A percentile compares a stretch with the other conserved stretches of the same genome.
Evolutionary conservation across 495 filamentous ascomycete genomes (phyloP).

Genomic region (Podospora pseudoanserina): DNA sequence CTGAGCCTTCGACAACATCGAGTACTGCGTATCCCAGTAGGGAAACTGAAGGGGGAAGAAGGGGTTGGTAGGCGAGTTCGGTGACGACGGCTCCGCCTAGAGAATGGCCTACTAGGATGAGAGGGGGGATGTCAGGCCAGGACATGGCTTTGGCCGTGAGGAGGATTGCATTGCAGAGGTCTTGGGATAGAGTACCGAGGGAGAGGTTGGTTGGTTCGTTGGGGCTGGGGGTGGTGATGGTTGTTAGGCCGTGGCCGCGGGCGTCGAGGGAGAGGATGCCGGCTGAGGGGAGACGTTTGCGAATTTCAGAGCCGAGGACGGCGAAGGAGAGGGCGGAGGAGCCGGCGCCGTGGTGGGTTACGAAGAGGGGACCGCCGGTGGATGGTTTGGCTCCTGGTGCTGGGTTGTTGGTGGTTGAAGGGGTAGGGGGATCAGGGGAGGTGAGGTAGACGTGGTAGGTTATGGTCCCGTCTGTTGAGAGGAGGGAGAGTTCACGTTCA

Average conservation of each 20-base stretch:
- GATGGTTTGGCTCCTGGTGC: slow-evolving; percentile 21
- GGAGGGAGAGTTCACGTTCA: slow-evolving; percentile 73
- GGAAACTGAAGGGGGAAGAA: not conserved
- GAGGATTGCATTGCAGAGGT: slow-evolving; percentile 66
- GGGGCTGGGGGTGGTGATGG: slow-evolving; percentile 28
- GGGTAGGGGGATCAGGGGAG: slow-evolving; percentile 61
- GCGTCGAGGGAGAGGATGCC: slow-evolving; percentile 83
- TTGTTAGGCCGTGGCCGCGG: slow-evolving; percentile 74
- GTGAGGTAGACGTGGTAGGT: slow-evolving; percentile 85
- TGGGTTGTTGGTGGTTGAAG: slow-evolving; percentile 61
- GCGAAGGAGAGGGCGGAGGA: slow-evolving; percentile 51
- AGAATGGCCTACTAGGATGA: slow-evolving; percentile 89
- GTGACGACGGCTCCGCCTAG: slow-evolving; percentile 94
- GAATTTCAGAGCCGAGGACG: slow-evolving; percentile 69
- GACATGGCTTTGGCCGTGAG: slow-evolving; percentile 60
- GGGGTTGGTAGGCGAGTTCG: slow-evolving; percentile 57
- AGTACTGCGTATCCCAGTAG: slow-evolving; percentile 86
- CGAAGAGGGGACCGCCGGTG: slow-evolving; percentile 61
- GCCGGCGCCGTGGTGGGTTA: slow-evolving; percentile 52
- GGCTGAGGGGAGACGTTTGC: slow-evolving; percentile 71
- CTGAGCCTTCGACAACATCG: slow-evolving; percentile 86
- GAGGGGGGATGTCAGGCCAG: slow-evolving; percentile 69
- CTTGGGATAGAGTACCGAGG: slow-evolving; percentile 64
- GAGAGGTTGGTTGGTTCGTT: slow-evolving; percentile 54
- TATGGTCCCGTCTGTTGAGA: slow-evolving; percentile 30